Evolutionary conservation across 805 yeast species (phyloP), one percentile per base, ranked within the genome.

Genomic region (Wickerhamomyces alni): DNA sequence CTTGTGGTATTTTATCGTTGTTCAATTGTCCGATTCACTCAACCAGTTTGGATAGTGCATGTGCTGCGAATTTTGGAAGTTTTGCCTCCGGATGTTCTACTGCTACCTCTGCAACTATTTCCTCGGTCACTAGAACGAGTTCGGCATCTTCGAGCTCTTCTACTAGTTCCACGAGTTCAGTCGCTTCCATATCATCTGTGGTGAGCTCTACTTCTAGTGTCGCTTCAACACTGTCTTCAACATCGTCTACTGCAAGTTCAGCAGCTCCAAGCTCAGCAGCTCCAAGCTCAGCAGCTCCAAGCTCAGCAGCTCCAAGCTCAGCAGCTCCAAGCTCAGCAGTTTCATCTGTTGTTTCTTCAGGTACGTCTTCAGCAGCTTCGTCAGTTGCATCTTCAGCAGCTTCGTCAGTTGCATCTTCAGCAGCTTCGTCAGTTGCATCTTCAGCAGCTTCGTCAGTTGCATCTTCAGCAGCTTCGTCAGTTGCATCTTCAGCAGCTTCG

Each of bases 371-470:
- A n/a, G n/a, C n/a, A n/a, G n/a, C n/a, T n/a, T n/a, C n/a, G n/a
- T n/a, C n/a, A n/a, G n/a, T n/a, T n/a, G n/a, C n/a, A n/a, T n/a
- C 9, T 31, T 18, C 34, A 7, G 17, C 34, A 10, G 34, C 8
- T 17, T 24, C 16, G 15, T 19, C 36, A 16, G 26, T n/a, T n/a
- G n/a, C n/a, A n/a, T n/a, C n/a, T n/a, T n/a, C n/a, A n/a, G n/a
- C n/a, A n/a, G n/a, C n/a, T n/a, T n/a, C n/a, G n/a, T n/a, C 39
- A 5, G 9, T 25, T 15, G 39, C 19, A 17, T 8, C 35, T 4
- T 39, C 44, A 16, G 30, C 16, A 12, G 17, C 35, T 13, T 27
- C 41, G 2, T 24, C 38, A 31, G 30, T 9, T 21, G 9, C 24
- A 6, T 21, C 24, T 21, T 15, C n/a, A 8, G 13, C 35, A 5